phyloP scores from a whole-genome alignment of 202 grass and related monocot species.

The Eragrostis tef region DNA sequence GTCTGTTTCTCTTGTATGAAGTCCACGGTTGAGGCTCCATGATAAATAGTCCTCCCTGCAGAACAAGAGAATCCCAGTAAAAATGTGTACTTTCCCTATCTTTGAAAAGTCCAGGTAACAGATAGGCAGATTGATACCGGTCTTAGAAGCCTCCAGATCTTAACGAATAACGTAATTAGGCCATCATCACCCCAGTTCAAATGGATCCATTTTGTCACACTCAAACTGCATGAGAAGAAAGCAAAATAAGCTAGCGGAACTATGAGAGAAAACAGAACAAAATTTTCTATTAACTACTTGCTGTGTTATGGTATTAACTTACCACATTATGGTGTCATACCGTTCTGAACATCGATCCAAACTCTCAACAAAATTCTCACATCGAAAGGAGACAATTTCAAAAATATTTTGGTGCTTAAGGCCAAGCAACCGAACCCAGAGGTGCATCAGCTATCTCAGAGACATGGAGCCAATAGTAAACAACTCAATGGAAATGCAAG shows the following conservation, averaged over 20 bases:
- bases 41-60: constrained; percentile 82
- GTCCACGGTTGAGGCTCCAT: constrained; percentile 96
- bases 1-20: constrained; percentile 80
- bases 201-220: constrained; percentile 99
- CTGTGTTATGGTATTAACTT: constrained; percentile 45
- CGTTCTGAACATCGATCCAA: constrained; percentile 60
- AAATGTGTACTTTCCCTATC: neutral
- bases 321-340: constrained; percentile 95
- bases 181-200: constrained; percentile 99
- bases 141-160: constrained; percentile 91
- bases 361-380: constrained; percentile 84
- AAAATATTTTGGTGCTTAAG: constrained; percentile 49
- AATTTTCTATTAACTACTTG: neutral
- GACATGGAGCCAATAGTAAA: neutral
- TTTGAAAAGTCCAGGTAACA: constrained; percentile 1
- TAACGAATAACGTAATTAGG: constrained; percentile 77
- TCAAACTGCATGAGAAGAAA: constrained; percentile 76
- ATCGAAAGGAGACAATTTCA: constrained; percentile 61
- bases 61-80: constrained; percentile 34
- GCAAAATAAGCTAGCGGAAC: constrained; percentile 2
- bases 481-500: neutral
- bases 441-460: neutral
- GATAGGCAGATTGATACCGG: constrained; percentile 59
- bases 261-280: neutral
- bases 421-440: constrained; percentile 24